Evolutionary conservation across 2,329 filamentous ascomycete genomes (phyloP).

Genomic region (Ceratocystis variospora): DNA sequence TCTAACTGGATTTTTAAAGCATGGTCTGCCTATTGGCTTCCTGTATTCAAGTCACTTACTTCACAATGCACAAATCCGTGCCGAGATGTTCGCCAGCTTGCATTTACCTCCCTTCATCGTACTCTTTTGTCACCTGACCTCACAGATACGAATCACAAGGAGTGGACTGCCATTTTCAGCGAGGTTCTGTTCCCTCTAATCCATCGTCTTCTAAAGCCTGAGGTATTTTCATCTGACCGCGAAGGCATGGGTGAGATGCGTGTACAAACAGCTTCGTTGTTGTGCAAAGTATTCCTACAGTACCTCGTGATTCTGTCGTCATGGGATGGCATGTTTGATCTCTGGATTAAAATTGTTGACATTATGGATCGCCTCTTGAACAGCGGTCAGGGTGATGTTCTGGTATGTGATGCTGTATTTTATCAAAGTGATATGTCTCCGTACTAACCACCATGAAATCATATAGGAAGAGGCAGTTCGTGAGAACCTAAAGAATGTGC

Average conservation of each 20-base stretch:
- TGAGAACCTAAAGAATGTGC: slow-evolving; percentile 89
- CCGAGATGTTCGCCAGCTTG: slow-evolving; percentile 78
- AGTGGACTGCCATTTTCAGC: slow-evolving; percentile 91
- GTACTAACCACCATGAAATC: not conserved
- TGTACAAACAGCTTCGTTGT: slow-evolving; percentile 75
- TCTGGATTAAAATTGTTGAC: slow-evolving; percentile 85
- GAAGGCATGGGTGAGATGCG: slow-evolving; percentile 91
- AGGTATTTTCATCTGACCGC: slow-evolving; percentile 83
- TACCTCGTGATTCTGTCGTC: slow-evolving; percentile 75
- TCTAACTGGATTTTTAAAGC: slow-evolving; percentile 36
- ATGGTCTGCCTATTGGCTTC: slow-evolving; percentile 96
- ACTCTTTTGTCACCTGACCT: slow-evolving; percentile 74
- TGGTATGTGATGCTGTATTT: slow-evolving; percentile 42
- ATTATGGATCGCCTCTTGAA: slow-evolving; percentile 96
- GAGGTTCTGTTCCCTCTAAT: slow-evolving; percentile 91
- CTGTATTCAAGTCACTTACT: slow-evolving; percentile 78
- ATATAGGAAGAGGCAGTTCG: slow-evolving; percentile 79
- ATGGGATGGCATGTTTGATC: slow-evolving; percentile 76
- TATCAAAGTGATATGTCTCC: not conserved
- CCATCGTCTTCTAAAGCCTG: slow-evolving; percentile 73
- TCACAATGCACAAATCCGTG: slow-evolving; percentile 89
- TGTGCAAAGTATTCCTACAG: slow-evolving; percentile 92
- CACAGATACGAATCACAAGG: slow-evolving; percentile 67
- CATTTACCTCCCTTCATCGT: slow-evolving; percentile 73
- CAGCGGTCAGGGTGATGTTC: slow-evolving; percentile 76